phyloP scores from a whole-genome alignment of 352 stramenopile species.

The Phytopythium cucurbitacearum region DNA sequence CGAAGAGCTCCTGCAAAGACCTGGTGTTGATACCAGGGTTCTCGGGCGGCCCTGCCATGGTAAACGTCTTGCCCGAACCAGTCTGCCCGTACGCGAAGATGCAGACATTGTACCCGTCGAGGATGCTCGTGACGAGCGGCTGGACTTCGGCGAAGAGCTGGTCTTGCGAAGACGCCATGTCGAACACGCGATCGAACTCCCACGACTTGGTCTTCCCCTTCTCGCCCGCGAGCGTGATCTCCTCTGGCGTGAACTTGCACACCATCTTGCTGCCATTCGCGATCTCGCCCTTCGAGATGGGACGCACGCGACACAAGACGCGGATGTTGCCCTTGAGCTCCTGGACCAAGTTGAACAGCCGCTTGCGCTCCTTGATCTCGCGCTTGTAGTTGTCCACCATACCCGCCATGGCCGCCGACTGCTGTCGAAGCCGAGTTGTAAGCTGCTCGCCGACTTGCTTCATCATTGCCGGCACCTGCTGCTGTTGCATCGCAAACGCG shows the following conservation, averaged over 20 bases:
- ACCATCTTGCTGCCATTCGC: constrained; percentile 72
- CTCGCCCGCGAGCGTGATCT: constrained; percentile 73
- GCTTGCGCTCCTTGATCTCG: constrained; percentile 85
- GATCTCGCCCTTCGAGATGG: constrained; percentile 81
- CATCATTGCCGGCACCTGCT: constrained; percentile 49
- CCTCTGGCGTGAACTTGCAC: constrained; percentile 78
- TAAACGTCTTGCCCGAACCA: constrained; percentile 85
- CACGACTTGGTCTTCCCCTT: constrained; percentile 86
- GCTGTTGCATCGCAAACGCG: constrained; percentile 35
- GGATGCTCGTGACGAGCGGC: constrained; percentile 77
- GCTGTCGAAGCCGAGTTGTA: constrained; percentile 59
- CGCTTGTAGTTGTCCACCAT: constrained; percentile 89
- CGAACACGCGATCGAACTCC: constrained; percentile 86
- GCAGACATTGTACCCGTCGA: constrained; percentile 87
- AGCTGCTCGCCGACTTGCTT: constrained; percentile 79
- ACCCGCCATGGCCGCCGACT: constrained; percentile 74
- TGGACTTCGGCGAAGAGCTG: constrained; percentile 75
- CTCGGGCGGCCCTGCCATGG: constrained; percentile 68
- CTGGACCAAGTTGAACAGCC: constrained; percentile 95
- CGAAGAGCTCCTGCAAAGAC: constrained; percentile 81
- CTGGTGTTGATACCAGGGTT: constrained; percentile 82
- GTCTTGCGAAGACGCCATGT: constrained; percentile 70
- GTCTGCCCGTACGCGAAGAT: constrained; percentile 91
- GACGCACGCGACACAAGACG: constrained; percentile 95
- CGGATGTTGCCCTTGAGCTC: constrained; percentile 97